These are phyloP conservation scores for Prunus mira DNA, from an alignment of 306 rosid genomes.

Conservation along the genomic window DNA sequence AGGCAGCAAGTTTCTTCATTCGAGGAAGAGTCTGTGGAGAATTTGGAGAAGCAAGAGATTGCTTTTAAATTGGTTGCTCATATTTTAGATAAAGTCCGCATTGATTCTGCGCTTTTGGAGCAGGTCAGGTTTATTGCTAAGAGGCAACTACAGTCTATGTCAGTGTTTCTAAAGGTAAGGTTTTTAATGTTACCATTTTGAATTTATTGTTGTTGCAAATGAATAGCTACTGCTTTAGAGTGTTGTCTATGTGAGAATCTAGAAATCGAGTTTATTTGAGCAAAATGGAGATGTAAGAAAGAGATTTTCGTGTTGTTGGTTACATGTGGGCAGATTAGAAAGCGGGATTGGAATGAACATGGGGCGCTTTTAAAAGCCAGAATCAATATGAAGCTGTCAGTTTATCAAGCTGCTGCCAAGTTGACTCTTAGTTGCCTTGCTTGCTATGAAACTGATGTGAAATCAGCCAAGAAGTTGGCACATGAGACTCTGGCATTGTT, in stretches of 20 bases:
- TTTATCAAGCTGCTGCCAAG: conserved; percentile 69
- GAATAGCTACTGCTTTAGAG: not conserved
- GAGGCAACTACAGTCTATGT: conserved; percentile 81
- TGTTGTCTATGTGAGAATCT: not conserved
- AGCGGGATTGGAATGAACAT: conserved; percentile 94
- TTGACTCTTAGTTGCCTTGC: conserved; percentile 64
- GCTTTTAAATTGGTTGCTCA: conserved; percentile 84
- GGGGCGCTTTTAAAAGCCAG: conserved; percentile 79
- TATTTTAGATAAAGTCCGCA: conserved; percentile 50
- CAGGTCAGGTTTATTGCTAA: conserved; percentile 76
- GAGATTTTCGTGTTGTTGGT: not conserved
- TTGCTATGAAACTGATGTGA: conserved; percentile 69
- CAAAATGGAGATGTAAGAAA: conserved; percentile 6
- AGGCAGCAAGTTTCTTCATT: conserved; percentile 69
- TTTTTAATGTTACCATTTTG: conserved; percentile 9
- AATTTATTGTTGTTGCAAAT: not conserved
- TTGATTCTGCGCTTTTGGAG: conserved; percentile 69
- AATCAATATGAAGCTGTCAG: conserved; percentile 77
- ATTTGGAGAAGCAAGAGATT: conserved; percentile 86
- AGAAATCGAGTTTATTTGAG: not conserved
- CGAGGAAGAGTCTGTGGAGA: conserved; percentile 88
- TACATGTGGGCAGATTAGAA: conserved; percentile 69
- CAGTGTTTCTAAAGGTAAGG: conserved; percentile 76
- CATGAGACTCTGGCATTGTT: conserved; percentile 86
- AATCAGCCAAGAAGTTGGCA: conserved; percentile 76